Base-by-base conservation (phyloP, 139 green algal species). In the Chloropicon primus region DNA sequence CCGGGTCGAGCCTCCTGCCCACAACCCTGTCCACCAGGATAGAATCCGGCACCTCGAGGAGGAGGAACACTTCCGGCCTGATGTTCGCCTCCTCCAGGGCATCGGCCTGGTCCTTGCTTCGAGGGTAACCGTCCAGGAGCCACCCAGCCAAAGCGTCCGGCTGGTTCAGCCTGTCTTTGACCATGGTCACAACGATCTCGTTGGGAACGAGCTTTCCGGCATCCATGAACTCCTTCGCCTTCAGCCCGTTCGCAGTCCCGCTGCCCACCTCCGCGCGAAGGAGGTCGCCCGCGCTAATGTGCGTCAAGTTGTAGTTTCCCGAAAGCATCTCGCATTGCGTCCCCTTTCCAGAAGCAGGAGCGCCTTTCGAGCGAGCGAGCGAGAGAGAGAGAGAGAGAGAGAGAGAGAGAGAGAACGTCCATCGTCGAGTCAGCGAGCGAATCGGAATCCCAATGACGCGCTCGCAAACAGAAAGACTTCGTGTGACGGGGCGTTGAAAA, bases 61-160 rank as follows among this genome's bases (percentile, higher is more conserved):
- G 86, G 24, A 99, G 82, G 85, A 99, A 98, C 1, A 97, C 53
- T 73, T 99, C 93, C 0, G 95, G 95, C 17, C 87, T 82, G 73
- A 99, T 97, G 84, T 89, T 89, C 28, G 91, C 88, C 77, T 91
- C 86, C 80, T 95, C 88, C 73, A 98, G 96, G 17, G 95, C 95
- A 24, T 94, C 87, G 2, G 95, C 95, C 86, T 99, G 95, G 1
- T 89, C 89, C 0, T 81, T 89, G 76, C 86, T 94, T 71, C 95
- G 88, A 0, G 95, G 95, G 84, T 99, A 99, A 53, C 95, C 95
- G 79, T 99, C 95, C 79, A 99, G 84, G 74, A 99, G 88, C 95
- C 95, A 99, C 25, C 95, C 95, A 0, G 24, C 86, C 84, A 0
- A 10, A 21, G 71, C 23, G 41, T 62, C 41, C 10, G 41, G 54